Conservation (phyloP, 179 eudicot species). For the Gypsophila paniculata region DNA sequence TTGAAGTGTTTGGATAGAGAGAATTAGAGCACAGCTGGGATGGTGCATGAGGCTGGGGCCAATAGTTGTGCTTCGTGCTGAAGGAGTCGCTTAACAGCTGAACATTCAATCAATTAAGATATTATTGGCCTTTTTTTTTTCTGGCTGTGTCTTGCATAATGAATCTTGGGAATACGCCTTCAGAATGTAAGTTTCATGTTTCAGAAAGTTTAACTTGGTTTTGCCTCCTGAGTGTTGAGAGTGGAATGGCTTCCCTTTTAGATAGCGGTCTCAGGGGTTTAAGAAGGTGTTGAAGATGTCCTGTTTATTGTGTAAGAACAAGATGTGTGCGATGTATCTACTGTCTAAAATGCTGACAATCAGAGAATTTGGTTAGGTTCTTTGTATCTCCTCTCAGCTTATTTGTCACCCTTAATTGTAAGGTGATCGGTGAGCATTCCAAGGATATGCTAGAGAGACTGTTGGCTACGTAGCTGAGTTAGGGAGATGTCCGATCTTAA, state of each 20-base stretch:
- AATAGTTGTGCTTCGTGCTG: too few species aligned
- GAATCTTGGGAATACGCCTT: neutral
- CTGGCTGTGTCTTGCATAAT: neutral
- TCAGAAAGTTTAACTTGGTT: neutral
- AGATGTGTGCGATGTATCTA: neutral
- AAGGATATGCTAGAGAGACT: neutral
- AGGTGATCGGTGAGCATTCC: neutral
- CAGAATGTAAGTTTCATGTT: neutral
- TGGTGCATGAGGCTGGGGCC: too few species aligned
- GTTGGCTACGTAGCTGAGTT: neutral
- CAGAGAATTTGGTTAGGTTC: too few species aligned
- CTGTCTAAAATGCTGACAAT: neutral
- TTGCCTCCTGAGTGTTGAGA: too few species aligned
- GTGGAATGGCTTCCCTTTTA: too few species aligned
- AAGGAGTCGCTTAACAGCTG: neutral
- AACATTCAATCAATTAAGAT: too few species aligned
- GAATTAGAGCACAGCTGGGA: too few species aligned
- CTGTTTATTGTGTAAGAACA: neutral
- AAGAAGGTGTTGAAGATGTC: neutral
- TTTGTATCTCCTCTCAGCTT: too few species aligned
- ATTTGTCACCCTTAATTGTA: neutral
- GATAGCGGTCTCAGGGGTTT: neutral
- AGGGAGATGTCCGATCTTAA: neutral
- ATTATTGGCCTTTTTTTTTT: too few species aligned
- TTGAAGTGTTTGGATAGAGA: too few species aligned